Conservation (phyloP, 345 rosid species). For the Gossypioides kirkii region DNA sequence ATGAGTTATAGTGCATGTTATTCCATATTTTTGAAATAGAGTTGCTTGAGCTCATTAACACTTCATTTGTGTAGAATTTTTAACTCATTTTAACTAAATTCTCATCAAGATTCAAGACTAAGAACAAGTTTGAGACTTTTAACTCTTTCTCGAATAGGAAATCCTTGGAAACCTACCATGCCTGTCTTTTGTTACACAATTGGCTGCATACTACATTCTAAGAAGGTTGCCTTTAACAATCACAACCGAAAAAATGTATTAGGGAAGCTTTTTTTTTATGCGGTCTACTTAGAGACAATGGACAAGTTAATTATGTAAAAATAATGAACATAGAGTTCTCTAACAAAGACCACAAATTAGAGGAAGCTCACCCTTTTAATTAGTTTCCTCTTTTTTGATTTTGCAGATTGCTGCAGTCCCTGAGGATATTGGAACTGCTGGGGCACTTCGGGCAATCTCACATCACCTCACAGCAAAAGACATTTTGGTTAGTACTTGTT, state of each 20-base stretch:
- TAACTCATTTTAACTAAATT: not conserved
- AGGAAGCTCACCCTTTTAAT: not conserved
- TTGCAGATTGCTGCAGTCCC: slow-evolving; percentile 87
- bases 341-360: not conserved
- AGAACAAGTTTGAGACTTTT: too few relatives aligned
- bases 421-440: slow-evolving; percentile 93
- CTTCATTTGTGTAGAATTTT: not conserved
- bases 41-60: not conserved
- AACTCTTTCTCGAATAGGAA: not conserved
- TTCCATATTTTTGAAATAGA: not conserved
- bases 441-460: slow-evolving; percentile 88
- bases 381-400: not conserved
- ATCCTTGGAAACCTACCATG: not conserved
- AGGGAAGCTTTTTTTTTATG: not conserved
- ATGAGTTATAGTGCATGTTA: not conserved
- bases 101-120: not conserved
- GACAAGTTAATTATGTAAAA: not conserved
- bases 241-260: not conserved
- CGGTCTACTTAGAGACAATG: not conserved
- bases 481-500: slow-evolving; percentile 56
- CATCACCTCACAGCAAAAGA: slow-evolving; percentile 87
- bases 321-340: not conserved
- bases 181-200: not conserved
- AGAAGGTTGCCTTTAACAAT: not conserved
- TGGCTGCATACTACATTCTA: not conserved